Evolutionary conservation across 495 filamentous ascomycete species (phyloP), one percentile per base, ranked within the genome.

Genomic region (Melanomma pulvis-pyrius): DNA sequence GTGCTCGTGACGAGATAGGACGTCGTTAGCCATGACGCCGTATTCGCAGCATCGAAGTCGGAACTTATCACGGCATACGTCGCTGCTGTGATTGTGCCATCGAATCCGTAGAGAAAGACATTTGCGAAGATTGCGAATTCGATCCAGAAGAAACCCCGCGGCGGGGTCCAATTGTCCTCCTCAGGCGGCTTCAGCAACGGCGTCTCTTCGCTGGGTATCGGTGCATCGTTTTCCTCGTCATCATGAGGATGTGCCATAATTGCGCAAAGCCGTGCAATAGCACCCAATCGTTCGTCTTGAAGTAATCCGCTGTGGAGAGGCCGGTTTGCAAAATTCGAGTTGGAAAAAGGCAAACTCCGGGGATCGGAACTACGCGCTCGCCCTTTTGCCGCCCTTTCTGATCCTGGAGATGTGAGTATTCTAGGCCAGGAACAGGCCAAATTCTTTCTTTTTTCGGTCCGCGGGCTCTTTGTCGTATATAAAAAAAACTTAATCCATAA

Each of bases 31-130:
- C 83, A 86, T 1, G 79, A 82, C 1, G 81, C 76, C 8, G 78
- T 83, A 67, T 82, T 81, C 19, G 81, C 79, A 0, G 81, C 81
- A 41, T 79, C 74, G 52, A 84, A 83, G 36, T 81, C 79, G 30
- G 80, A 82, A 67, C 82, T 85, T 70, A 89, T 89, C 17, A 87
- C 77, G 8, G 85, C 85, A 57, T 88, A 88, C 3, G 86, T 88
- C 11, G 86, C 82, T 0, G 86, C 86, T 0, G 85, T 88, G 70
- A 88, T 88, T 21, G 86, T 89, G 13, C 85, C 82, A 65, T 88
- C 86, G 65, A 88, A 88, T 8, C 85, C 87, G 30, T 82, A 81
- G 13, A 89, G 80, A 53, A 89, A 88, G 3, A 89, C 85, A 52
- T 88, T 87, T 25, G 84, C 80, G 80, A 88, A 75, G 74, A 54